phyloP scores from a whole-genome alignment of 495 filamentous ascomycete genomes.

The Neurospora terricola region DNA sequence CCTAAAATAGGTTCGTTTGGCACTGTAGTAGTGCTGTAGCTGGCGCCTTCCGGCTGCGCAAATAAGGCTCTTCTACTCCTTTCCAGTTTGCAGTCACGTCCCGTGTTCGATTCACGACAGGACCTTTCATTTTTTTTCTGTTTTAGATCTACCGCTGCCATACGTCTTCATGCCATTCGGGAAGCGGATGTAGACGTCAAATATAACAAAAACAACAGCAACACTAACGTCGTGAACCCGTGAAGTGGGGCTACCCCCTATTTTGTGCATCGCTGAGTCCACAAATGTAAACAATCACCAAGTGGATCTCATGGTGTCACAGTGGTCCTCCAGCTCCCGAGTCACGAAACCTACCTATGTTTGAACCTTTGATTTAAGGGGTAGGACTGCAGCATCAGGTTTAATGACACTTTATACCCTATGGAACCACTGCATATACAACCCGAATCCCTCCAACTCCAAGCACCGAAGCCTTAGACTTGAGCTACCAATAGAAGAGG shows the following conservation, averaged over 20 bases:
- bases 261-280: neutral
- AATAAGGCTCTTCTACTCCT: neutral
- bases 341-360: neutral
- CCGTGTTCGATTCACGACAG: neutral
- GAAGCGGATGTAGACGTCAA: neutral
- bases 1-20: no score
- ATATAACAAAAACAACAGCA: neutral
- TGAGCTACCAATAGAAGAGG: neutral
- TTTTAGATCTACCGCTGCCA: neutral
- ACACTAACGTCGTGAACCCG: neutral
- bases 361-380: neutral
- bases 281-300: neutral
- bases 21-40: neutral
- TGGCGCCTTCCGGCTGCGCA: neutral
- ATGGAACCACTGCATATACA: neutral
- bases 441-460: neutral
- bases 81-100: neutral
- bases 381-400: neutral
- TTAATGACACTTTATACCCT: neutral
- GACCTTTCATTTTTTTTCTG: neutral
- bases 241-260: neutral
- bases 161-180: neutral
- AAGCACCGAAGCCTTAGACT: neutral
- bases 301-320: neutral
- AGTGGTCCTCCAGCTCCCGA: neutral